A percentile compares a stretch with the other conserved stretches of the same genome.
These are phyloP conservation scores for Populus hybrid DNA, from an alignment of 441 rosid species.

Conservation along the genomic window DNA sequence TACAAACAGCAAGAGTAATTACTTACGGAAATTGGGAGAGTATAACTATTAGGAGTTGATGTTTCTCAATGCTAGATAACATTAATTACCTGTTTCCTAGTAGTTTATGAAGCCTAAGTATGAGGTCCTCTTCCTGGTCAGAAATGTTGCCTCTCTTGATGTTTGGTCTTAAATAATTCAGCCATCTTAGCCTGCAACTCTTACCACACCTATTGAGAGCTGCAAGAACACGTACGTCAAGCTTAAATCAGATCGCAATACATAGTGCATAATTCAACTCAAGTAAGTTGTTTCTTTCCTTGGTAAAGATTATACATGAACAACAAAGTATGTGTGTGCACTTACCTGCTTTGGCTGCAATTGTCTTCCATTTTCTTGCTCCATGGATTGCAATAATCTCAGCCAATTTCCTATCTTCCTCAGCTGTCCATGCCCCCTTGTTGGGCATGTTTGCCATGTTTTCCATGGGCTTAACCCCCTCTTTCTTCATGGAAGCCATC, in stretches of 20 bases:
- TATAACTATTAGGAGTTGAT: background rate
- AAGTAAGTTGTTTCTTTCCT: background rate
- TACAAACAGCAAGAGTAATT: background rate
- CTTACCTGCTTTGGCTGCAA: slow-evolving; percentile 58
- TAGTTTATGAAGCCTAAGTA: slow-evolving; percentile 65
- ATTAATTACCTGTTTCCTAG: slow-evolving; percentile 53
- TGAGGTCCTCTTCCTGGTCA: slow-evolving; percentile 69
- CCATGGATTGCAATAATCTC: slow-evolving; percentile 57
- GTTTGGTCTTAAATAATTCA: slow-evolving; percentile 72
- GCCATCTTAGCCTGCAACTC: slow-evolving; percentile 71
- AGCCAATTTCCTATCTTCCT: slow-evolving; percentile 56
- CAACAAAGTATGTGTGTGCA: background rate
- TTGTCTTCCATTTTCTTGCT: slow-evolving; percentile 50
- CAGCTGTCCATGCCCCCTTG: slow-evolving; percentile 63
- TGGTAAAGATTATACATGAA: background rate
- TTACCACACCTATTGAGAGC: slow-evolving; percentile 61
- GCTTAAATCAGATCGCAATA: background rate
- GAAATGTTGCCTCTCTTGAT: slow-evolving; percentile 72
- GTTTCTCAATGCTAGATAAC: background rate
- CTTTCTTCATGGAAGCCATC: slow-evolving; percentile 20
- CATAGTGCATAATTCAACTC: background rate
- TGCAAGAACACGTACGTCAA: slow-evolving; percentile 17
- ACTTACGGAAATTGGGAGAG: background rate
- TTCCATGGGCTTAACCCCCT: slow-evolving; percentile 8
- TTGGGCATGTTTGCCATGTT: background rate